Conservation (phyloP, 345 rosid genomes). For the Cardamine resedifolia region DNA sequence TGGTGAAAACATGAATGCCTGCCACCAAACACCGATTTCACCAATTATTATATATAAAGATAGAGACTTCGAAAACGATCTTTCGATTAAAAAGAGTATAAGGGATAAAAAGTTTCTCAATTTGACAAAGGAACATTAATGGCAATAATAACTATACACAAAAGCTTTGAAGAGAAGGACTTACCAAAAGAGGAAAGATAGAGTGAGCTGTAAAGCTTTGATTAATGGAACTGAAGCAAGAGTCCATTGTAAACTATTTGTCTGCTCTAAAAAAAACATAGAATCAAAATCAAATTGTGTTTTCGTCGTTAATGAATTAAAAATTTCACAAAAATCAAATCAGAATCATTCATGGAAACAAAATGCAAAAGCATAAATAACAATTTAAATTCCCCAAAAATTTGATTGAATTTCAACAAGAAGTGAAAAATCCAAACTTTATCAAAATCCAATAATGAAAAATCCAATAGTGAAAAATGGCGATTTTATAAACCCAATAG, state of each 20-base stretch:
- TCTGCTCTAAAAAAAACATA: conserved; percentile 49
- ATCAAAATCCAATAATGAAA: conserved; percentile 11
- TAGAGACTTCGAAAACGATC: neutral
- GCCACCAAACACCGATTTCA: conserved; percentile 23
- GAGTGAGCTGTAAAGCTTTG: conserved; percentile 82
- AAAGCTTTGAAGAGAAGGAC: conserved; percentile 14
- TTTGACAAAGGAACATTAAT: neutral
- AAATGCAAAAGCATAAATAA: neutral
- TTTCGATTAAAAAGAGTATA: neutral
- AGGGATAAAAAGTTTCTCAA: neutral
- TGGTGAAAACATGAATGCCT: conserved; percentile 91
- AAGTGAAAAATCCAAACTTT: conserved; percentile 20
- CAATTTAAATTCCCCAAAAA: neutral
- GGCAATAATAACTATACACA: conserved; percentile 12
- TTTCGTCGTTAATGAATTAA: neutral
- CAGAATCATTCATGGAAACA: neutral
- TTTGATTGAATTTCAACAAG: neutral
- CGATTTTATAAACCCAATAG: too few relatives aligned
- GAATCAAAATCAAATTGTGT: neutral
- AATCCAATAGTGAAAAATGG: conserved; percentile 21
- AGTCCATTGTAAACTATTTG: conserved; percentile 79
- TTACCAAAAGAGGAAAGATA: conserved; percentile 92
- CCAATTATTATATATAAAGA: neutral
- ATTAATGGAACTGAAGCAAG: conserved; percentile 80
- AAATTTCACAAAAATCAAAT: neutral